Evolutionary conservation across 495 filamentous ascomycete species (phyloP).

Genomic region (Oidiodendron maius): DNA sequence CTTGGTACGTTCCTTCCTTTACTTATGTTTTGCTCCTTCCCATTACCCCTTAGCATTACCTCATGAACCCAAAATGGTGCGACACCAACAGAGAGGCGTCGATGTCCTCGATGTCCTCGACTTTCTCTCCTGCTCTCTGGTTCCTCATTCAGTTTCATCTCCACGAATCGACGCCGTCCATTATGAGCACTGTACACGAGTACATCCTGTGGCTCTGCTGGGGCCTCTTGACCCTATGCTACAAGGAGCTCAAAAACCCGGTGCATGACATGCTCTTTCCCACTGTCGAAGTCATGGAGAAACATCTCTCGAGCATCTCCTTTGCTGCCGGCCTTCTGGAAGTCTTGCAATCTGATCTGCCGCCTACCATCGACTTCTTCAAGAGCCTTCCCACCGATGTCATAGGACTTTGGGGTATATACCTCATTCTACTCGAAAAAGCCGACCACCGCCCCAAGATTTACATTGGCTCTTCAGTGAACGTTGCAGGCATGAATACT

Average conservation of each 20-base stretch:
- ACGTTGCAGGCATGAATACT: not conserved
- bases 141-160: no score
- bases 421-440: constrained; percentile 8
- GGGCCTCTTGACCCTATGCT: not conserved
- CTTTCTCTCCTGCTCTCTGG: no score
- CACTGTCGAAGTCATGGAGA: not conserved
- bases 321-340: constrained; percentile 3
- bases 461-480: constrained; percentile 6
- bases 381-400: not conserved
- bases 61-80: no score
- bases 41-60: not conserved
- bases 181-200: no score
- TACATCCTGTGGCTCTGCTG: constrained; percentile 3
- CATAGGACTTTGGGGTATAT: not conserved
- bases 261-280: not conserved
- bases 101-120: no score
- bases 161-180: no score
- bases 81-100: no score
- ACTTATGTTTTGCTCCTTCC: constrained; percentile 44
- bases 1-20: constrained; percentile 31
- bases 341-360: not conserved
- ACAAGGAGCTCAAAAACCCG: not conserved
- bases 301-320: no score
- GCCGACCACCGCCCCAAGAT: constrained; percentile 3
- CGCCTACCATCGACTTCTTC: constrained; percentile 3